Conservation (phyloP, 169 alveolate species). For the Condylostoma magnum region DNA sequence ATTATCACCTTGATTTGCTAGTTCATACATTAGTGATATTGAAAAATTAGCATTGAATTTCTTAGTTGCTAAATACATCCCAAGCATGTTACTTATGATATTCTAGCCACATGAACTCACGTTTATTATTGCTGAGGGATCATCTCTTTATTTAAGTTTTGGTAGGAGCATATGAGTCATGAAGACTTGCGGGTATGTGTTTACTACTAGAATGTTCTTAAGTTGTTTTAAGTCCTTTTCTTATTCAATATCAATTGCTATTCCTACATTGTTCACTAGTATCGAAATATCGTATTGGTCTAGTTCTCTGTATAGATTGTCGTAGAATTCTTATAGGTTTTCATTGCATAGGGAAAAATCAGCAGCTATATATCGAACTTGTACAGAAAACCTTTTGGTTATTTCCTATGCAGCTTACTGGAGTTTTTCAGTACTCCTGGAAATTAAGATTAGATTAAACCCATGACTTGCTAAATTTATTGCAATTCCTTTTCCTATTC, state of each 20-base stretch:
- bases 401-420: constrained; percentile 13
- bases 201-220: too few relatives aligned
- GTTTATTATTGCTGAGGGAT: too few relatives aligned
- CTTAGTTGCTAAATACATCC: too few relatives aligned
- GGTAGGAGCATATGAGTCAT: too few relatives aligned
- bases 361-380: neutral
- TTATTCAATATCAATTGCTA: too few relatives aligned
- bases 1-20: neutral
- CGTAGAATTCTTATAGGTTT: constrained; percentile 15
- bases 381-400: neutral
- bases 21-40: too few relatives aligned
- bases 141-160: too few relatives aligned
- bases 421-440: constrained; percentile 30
- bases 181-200: too few relatives aligned
- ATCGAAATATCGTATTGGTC: constrained; percentile 3
- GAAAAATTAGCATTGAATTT: too few relatives aligned
- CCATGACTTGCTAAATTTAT: constrained; percentile 28
- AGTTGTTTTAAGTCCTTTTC: too few relatives aligned
- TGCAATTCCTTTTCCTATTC: constrained; percentile 45
- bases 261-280: constrained; percentile 32
- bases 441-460: constrained; percentile 25
- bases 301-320: neutral
- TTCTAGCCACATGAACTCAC: too few relatives aligned
- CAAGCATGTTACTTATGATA: too few relatives aligned
- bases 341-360: constrained; percentile 15